Base-by-base conservation (phyloP, 345 rosid species). In the Microthlaspi erraticum region DNA sequence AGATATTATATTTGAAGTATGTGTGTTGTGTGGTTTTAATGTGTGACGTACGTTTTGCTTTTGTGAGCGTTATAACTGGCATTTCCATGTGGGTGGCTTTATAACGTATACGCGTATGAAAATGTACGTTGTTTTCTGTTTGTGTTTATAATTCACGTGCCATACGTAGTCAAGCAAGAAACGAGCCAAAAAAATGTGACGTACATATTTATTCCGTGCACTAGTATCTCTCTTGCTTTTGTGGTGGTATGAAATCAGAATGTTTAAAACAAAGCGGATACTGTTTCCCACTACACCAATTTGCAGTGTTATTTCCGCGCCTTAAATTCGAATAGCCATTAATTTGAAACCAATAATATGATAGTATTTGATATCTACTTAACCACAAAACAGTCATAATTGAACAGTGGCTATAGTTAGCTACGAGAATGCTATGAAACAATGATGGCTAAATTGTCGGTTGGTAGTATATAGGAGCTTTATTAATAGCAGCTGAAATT, bases 81-180 rank as follows among this genome's bases (percentile, higher is more conserved):
- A 59, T 31, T 50, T 32, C 48, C 77, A 73, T 73, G 72, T 66
- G 77, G 29, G 77, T 58, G 13, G 10, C 59, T 66, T 66, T 66
- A 49, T 50, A 64, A 64, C 65, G 48, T 38, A 52, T 66, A 52
- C 12, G 53, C 61, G 53, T 43, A 43, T 11, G 43, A 53, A 10
- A 14, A 10, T 11, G 20, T 68, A 51, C 29, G 71, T 39, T 73
- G 7, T 11, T 39, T 73, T 14, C 43, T 45, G 26, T 33, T 45
- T 16, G 33, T n/a, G 23, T 13, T 55, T 54, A 1, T 16, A 8
- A 16, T 26, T 52, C 51, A 56, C 46, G 70, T 72, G 57, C 9
- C 70, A 54, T 45, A 45, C 65, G 59, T 46, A 26, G 29, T 5
- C 26, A 16, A 37, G 9, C 19, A 64, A 46, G 52, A 18, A 17